These are phyloP conservation scores for Carpinus viminea DNA, from an alignment of 306 rosid genomes.

Conservation along the genomic window DNA sequence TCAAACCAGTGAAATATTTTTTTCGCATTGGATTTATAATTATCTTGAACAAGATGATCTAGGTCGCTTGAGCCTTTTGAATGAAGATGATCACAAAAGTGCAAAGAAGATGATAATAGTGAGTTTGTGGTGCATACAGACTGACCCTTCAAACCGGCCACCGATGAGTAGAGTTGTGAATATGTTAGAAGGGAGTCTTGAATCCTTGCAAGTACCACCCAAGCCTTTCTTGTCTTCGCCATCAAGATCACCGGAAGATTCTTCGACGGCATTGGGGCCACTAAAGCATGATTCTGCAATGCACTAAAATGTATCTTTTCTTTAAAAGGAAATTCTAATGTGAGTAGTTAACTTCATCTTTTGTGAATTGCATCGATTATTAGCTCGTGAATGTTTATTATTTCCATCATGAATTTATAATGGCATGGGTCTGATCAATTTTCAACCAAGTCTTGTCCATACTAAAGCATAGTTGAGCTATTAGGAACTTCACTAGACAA, in stretches of 20 bases:
- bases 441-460: too few relatives aligned
- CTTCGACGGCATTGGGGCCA: too few relatives aligned
- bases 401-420: too few relatives aligned
- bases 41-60: slow-evolving; percentile 21
- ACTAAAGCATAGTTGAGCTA: too few relatives aligned
- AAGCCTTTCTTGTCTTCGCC: slow-evolving; percentile 37
- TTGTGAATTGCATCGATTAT: too few relatives aligned
- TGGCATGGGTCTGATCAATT: too few relatives aligned
- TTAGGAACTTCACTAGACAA: too few relatives aligned
- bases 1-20: slow-evolving; percentile 30
- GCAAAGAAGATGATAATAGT: slow-evolving; percentile 27
- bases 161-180: slow-evolving; percentile 29
- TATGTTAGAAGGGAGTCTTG: slow-evolving; percentile 37
- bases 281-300: too few relatives aligned
- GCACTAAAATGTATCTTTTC: too few relatives aligned
- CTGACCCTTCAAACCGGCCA: slow-evolving; percentile 29
- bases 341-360: too few relatives aligned
- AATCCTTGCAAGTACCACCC: slow-evolving; percentile 29
- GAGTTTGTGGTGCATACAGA: slow-evolving; percentile 44
- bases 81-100: neutral
- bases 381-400: too few relatives aligned
- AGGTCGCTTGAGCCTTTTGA: neutral
- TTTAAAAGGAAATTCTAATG: too few relatives aligned
- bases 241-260: neutral
- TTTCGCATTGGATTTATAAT: slow-evolving; percentile 40